These are phyloP conservation scores for Glycine soja DNA, from an alignment of 306 rosid species.

Conservation along the genomic window DNA sequence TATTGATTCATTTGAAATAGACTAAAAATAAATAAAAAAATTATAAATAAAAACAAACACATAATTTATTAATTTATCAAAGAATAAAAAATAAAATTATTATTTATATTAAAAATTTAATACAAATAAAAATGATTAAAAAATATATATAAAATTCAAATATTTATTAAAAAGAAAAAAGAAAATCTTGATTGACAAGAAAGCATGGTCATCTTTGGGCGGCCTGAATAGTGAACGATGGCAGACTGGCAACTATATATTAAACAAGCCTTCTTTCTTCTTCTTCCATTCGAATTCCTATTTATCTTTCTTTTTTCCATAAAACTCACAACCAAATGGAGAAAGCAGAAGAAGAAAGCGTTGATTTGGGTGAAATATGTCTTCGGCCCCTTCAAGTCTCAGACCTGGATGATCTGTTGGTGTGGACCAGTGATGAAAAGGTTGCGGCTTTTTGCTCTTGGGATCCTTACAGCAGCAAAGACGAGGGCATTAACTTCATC, in stretches of 20 bases:
- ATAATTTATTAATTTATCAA: no score
- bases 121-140: no score
- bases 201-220: not conserved
- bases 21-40: no score
- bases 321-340: slow-evolving; percentile 40
- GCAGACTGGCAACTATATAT: not conserved
- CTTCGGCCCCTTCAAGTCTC: slow-evolving; percentile 61
- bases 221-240: slow-evolving; percentile 14
- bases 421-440: slow-evolving; percentile 64
- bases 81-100: no score
- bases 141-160: no score
- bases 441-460: slow-evolving; percentile 63
- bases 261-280: no score
- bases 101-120: no score
- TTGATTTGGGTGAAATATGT: slow-evolving; percentile 49
- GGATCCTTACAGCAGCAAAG: slow-evolving; percentile 66
- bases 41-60: no score
- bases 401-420: slow-evolving; percentile 77
- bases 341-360: not conserved
- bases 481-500: slow-evolving; percentile 56
- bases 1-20: no score
- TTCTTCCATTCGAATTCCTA: not conserved
- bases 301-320: slow-evolving; percentile 1
- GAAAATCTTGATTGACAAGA: not conserved
- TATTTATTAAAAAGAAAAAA: no score